Evolutionary conservation across 805 yeast species (phyloP).

Genomic region (Sungouiozyma ichnusensis): DNA sequence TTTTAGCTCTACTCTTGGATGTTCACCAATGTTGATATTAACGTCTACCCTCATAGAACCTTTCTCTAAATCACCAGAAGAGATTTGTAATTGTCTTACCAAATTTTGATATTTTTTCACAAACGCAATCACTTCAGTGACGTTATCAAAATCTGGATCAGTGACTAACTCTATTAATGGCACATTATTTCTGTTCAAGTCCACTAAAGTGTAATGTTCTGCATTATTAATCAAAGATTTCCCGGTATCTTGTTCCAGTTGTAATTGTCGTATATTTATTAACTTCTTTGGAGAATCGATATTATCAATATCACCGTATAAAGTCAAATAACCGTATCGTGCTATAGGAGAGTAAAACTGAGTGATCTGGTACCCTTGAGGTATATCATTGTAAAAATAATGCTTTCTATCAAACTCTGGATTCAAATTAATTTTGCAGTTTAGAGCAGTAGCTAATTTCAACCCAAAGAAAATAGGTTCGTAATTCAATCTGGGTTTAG

Average conservation of each 20-base stretch:
- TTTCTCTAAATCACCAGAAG: constrained; percentile 84
- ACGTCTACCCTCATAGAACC: constrained; percentile 96
- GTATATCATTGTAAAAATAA: constrained; percentile 94
- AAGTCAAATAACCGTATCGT: constrained; percentile 44
- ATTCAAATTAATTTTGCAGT: constrained; percentile 41
- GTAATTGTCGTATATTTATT: constrained; percentile 68
- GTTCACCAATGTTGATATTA: constrained; percentile 68
- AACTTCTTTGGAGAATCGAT: constrained; percentile 33
- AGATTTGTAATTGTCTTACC: constrained; percentile 57
- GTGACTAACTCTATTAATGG: constrained; percentile 90
- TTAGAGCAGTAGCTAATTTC: constrained; percentile 60
- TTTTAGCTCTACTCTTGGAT: constrained; percentile 76
- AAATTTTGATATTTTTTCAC: constrained; percentile 70
- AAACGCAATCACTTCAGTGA: constrained; percentile 65
- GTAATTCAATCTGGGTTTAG: constrained; percentile 73
- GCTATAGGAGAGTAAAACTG: constrained; percentile 81
- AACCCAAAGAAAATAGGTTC: constrained; percentile 65
- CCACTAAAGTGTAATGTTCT: constrained; percentile 39
- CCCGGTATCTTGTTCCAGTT: constrained; percentile 93
- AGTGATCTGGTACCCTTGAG: constrained; percentile 90
- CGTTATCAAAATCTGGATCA: constrained; percentile 65
- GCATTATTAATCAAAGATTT: constrained; percentile 47
- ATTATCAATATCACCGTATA: constrained; percentile 45
- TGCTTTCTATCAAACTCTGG: constrained; percentile 89
- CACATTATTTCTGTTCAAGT: constrained; percentile 73